Evolutionary conservation across 1,139 yeast genomes (phyloP), one percentile per base, ranked within the genome.

Genomic region (Pichia terricola): DNA sequence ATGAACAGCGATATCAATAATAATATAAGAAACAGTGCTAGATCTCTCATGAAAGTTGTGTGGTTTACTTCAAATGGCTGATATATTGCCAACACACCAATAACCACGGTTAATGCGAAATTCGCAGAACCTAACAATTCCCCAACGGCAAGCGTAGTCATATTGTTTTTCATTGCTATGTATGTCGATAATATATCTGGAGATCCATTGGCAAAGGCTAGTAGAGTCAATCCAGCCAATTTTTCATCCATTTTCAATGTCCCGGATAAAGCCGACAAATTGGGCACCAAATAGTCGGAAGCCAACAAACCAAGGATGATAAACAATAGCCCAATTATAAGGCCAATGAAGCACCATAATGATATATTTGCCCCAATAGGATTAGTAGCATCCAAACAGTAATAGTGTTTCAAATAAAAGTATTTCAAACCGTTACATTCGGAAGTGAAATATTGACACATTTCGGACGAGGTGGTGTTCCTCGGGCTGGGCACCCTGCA

Each of bases 201-300:
- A 0, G 95, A 73, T 8, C 96, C 91, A 61, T 91, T 91, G 0
- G 97, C 97, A 50, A 89, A 69, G 0, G 98, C 95, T 46, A 91
- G 67, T 39, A 89, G 67, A 0, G 96, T 89, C 53, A 89, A 73
- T 0, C 97, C 97, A 3, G 95, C 84, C 35, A 89, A 66, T 45
- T 85, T 78, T 50, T 87, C 94, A 10, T 91, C 77, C 40, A 89
- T 63, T 10, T 77, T 73, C 25, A 87, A 64, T 40, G 70, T 61
- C 31, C 70, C 68, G 8, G 94, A 76, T 26, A 86, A 69, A 34
- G 78, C 69, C 44, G 77, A 72, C 25, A 87, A 63, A 53, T 84
- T 86, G 0, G 94, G 91, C 46, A 89, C 81, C 35, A 87, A 64
- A 56, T 72, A 84, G 55, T 81, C 85, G 7, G 86, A 78, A 0